Evolutionary conservation across 2,329 filamentous ascomycete species (phyloP).

Genomic region (Ceratocystis variospora): DNA sequence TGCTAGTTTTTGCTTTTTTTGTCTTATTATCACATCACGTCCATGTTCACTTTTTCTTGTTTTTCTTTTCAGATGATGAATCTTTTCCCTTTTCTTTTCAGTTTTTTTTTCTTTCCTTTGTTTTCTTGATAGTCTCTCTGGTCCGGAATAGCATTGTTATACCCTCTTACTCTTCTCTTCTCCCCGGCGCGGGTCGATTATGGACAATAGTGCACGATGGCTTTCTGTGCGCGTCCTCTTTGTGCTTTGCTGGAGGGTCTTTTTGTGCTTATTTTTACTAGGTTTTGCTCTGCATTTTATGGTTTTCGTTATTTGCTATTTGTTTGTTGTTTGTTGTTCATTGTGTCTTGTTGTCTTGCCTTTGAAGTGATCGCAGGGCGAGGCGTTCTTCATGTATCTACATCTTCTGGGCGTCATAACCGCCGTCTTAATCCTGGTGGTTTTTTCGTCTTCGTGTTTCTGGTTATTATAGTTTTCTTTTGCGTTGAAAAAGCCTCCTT

Average conservation of each 20-base stretch:
- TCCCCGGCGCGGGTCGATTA: neutral
- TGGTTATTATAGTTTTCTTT: neutral
- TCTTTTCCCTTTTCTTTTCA: neutral
- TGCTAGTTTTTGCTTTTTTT: neutral
- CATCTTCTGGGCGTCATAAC: neutral
- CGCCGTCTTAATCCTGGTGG: neutral
- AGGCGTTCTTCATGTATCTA: neutral
- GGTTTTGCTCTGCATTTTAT: neutral
- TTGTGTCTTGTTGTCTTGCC: neutral
- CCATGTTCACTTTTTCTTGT: neutral
- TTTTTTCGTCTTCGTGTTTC: neutral
- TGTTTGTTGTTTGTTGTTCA: neutral
- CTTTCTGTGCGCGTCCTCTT: neutral
- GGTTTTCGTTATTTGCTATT: neutral
- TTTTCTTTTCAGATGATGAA: conserved; percentile 4
- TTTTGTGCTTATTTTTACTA: conserved; percentile 3
- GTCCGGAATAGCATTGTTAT: neutral
- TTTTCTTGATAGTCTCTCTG: conserved; percentile 4
- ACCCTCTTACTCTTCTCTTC: conserved; percentile 3
- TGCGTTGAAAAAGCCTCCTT: neutral
- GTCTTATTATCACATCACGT: neutral
- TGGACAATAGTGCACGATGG: neutral
- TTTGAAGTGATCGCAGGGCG: neutral
- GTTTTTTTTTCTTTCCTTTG: neutral
- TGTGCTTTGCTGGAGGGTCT: neutral